These are phyloP conservation scores for Thielaviopsis punctulata DNA, from an alignment of 2,329 filamentous ascomycete species.

Conservation along the genomic window DNA sequence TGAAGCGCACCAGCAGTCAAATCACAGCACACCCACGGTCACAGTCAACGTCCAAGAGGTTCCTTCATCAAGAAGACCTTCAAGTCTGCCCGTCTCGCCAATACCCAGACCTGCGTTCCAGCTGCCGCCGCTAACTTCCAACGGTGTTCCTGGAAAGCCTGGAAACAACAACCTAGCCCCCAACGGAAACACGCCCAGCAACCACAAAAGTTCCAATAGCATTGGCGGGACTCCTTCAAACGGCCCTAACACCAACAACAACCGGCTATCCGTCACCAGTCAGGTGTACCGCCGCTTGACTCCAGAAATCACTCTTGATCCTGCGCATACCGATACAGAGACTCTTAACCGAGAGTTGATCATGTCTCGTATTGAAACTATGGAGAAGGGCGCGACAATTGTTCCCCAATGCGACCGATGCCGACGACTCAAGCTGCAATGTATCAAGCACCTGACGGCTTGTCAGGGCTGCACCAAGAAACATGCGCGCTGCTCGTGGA, in stretches of 20 bases:
- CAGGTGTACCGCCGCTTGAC: constrained; percentile 7
- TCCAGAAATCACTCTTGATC: constrained; percentile 9
- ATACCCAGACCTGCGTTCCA: constrained; percentile 8
- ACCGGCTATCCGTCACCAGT: constrained; percentile 5
- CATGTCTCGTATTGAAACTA: constrained; percentile 56
- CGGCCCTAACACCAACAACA: not conserved
- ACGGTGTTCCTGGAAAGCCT: not conserved
- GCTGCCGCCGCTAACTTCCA: constrained; percentile 3
- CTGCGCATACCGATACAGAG: constrained; percentile 2
- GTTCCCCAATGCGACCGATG: constrained; percentile 75
- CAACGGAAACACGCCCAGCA: not conserved
- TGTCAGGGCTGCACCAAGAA: constrained; percentile 82
- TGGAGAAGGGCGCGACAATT: constrained; percentile 57
- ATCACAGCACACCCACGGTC: not conserved
- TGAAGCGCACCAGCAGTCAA: constrained; percentile 8
- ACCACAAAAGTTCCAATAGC: not conserved
- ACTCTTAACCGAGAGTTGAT: constrained; percentile 35
- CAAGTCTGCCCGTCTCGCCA: constrained; percentile 10
- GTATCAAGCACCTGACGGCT: constrained; percentile 70
- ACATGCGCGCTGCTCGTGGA: constrained; percentile 78
- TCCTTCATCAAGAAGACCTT: constrained; percentile 6
- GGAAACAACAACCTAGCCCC: not conserved
- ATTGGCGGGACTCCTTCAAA: not conserved
- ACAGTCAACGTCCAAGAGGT: constrained; percentile 7
- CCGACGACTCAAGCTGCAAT: constrained; percentile 61